Evolutionary conservation across 441 rosid species (phyloP).

Genomic region (Arabidopsis lyrata): DNA sequence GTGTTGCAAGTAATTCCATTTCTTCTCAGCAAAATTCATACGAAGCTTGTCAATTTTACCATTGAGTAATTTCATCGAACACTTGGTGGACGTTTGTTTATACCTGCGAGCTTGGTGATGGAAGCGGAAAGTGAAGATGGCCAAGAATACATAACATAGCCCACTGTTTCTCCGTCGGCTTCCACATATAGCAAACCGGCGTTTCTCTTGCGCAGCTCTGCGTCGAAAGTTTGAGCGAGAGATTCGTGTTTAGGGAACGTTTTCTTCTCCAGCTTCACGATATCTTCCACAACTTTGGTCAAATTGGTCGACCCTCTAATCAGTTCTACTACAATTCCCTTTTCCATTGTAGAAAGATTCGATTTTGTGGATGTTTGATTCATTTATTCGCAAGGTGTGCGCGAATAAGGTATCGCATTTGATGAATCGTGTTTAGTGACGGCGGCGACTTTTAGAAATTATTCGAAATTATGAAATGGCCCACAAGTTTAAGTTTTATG

Average conservation of each 20-base stretch:
- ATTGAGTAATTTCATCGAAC: constrained; percentile 56
- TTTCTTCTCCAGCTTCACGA: constrained; percentile 74
- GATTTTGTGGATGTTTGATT: neutral
- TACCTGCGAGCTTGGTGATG: constrained; percentile 86
- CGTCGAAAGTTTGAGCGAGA: constrained; percentile 63
- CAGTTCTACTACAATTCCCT: constrained; percentile 50
- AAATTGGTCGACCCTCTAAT: constrained; percentile 53
- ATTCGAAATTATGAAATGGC: neutral
- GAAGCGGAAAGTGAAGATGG: constrained; percentile 75
- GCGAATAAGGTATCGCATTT: neutral
- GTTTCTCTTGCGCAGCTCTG: constrained; percentile 72
- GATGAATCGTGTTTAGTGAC: neutral
- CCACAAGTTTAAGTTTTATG: neutral
- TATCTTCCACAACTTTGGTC: constrained; percentile 57
- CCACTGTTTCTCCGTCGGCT: constrained; percentile 54
- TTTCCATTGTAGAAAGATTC: constrained; percentile 44
- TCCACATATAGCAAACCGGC: constrained; percentile 63
- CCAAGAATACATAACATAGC: constrained; percentile 77
- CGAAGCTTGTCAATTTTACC: neutral
- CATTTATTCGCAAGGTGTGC: neutral
- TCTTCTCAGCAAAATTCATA: neutral
- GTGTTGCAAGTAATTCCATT: constrained; percentile 2
- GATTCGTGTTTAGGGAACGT: constrained; percentile 87
- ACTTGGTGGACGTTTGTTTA: constrained; percentile 31
- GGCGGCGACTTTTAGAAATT: constrained; percentile 15